phyloP scores from a whole-genome alignment of 495 filamentous ascomycete species.

The Halenospora varia region DNA sequence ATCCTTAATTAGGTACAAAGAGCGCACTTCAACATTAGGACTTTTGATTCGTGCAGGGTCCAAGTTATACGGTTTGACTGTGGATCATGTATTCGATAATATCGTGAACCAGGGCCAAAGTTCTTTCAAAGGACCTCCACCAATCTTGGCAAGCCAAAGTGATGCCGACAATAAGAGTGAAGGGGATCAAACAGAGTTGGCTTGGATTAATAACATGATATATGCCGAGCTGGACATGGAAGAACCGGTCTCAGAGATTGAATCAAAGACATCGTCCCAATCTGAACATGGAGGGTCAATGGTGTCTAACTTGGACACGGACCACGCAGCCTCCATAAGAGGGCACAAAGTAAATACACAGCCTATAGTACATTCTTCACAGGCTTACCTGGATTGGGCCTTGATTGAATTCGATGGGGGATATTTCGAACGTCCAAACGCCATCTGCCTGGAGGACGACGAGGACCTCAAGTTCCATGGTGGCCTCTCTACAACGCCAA shows the following conservation, averaged over 20 bases:
- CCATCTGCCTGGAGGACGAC: slow-evolving; percentile 5
- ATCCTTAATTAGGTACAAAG: neutral
- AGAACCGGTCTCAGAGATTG: neutral
- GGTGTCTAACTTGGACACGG: neutral
- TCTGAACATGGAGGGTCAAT: neutral
- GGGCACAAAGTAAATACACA: slow-evolving; percentile 1
- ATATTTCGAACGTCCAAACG: slow-evolving; percentile 8
- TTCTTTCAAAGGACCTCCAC: neutral
- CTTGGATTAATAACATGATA: slow-evolving; percentile 3
- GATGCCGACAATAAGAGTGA: too few species aligned
- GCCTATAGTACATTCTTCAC: neutral
- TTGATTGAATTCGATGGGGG: slow-evolving; percentile 7
- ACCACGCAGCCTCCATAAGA: neutral
- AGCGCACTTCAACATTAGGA: neutral
- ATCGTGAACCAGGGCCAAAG: neutral
- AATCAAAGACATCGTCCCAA: neutral
- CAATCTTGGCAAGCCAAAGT: neutral
- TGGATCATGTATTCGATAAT: slow-evolving; percentile 1
- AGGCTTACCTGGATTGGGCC: slow-evolving; percentile 7
- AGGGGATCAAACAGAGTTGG: neutral
- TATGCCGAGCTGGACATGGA: neutral
- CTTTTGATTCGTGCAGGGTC: neutral
- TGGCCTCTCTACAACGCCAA: neutral
- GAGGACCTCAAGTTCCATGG: neutral
- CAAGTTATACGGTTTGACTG: slow-evolving; percentile 6